phyloP scores from a whole-genome alignment of 495 filamentous ascomycete genomes.

The Thermothielavioides terrestris region DNA sequence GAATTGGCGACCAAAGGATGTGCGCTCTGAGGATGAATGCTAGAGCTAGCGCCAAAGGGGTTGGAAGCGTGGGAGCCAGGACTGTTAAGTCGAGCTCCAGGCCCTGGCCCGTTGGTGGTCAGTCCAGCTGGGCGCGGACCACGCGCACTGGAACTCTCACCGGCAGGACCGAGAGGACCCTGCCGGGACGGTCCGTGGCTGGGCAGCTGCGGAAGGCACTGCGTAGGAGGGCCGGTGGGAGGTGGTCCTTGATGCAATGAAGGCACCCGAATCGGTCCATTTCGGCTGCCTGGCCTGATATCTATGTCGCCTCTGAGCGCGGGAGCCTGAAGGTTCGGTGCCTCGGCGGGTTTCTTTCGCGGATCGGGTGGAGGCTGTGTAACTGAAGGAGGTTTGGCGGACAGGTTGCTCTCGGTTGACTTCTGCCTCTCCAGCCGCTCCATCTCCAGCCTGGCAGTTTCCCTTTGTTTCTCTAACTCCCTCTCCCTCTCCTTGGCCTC shows the following conservation, averaged over 20 bases:
- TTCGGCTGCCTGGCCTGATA: conserved; percentile 18
- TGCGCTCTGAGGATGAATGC: neutral
- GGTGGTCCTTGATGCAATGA: conserved; percentile 19
- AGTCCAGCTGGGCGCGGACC: neutral
- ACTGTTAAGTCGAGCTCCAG: neutral
- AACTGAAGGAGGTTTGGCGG: neutral
- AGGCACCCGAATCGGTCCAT: neutral
- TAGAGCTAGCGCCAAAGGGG: neutral
- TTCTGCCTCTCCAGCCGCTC: conserved; percentile 20
- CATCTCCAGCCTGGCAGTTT: conserved; percentile 17
- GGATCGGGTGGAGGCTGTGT: neutral
- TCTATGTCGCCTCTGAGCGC: conserved; percentile 22
- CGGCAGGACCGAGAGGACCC: conserved; percentile 2
- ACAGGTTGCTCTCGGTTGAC: conserved; percentile 13
- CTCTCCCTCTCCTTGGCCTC: conserved; percentile 12
- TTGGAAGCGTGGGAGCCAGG: neutral
- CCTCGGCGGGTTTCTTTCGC: neutral
- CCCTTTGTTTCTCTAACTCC: conserved; percentile 14
- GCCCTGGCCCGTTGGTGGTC: neutral
- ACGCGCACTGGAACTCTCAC: neutral
- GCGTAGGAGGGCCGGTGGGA: conserved; percentile 24
- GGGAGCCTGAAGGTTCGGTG: conserved; percentile 2
- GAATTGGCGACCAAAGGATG: neutral
- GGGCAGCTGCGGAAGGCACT: conserved; percentile 16
- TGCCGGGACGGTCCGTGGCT: conserved; percentile 11